Evolutionary conservation across 2,329 filamentous ascomycete species (phyloP).

Genomic region (Pseudocercospora pini-densiflorae): DNA sequence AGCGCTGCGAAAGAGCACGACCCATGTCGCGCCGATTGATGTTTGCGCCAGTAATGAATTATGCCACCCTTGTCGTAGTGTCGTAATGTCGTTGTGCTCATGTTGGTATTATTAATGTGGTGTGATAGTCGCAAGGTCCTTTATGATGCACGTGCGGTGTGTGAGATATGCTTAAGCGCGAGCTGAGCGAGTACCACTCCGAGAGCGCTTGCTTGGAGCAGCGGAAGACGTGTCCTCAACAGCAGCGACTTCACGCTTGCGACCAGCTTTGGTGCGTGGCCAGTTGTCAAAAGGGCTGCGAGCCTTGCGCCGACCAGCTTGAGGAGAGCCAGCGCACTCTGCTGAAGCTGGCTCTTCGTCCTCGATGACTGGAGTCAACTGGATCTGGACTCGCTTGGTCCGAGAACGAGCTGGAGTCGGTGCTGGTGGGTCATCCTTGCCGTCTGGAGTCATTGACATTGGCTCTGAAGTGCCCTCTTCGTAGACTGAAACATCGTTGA

Average conservation of each 20-base stretch:
- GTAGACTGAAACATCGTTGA: conserved; percentile 31
- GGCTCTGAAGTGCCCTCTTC: conserved; percentile 32
- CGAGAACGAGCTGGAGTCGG: conserved; percentile 32
- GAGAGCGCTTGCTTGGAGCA: conserved; percentile 17
- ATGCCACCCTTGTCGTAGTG: conserved; percentile 1
- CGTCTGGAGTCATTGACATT: background rate
- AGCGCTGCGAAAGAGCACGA: background rate
- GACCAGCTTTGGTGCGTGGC: conserved; percentile 63
- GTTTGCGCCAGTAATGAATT: background rate
- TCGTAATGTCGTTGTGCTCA: background rate
- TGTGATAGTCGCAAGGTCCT: background rate
- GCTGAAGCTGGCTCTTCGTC: conserved; percentile 32
- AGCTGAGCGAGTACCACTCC: conserved; percentile 14
- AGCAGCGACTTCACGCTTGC: conserved; percentile 25
- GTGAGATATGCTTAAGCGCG: conserved; percentile 1
- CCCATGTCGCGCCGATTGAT: background rate
- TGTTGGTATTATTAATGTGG: background rate
- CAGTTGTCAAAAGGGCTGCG: conserved; percentile 70
- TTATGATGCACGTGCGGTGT: background rate
- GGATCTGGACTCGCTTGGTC: conserved; percentile 23
- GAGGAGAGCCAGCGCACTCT: conserved; percentile 10
- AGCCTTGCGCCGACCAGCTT: conserved; percentile 30
- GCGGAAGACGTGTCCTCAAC: background rate
- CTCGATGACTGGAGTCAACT: conserved; percentile 51
- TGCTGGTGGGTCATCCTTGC: background rate